A percentile compares a stretch with the other conserved stretches of the same genome.
Conservation (phyloP, 148 eudicot genomes). For the Simmondsia chinensis region DNA sequence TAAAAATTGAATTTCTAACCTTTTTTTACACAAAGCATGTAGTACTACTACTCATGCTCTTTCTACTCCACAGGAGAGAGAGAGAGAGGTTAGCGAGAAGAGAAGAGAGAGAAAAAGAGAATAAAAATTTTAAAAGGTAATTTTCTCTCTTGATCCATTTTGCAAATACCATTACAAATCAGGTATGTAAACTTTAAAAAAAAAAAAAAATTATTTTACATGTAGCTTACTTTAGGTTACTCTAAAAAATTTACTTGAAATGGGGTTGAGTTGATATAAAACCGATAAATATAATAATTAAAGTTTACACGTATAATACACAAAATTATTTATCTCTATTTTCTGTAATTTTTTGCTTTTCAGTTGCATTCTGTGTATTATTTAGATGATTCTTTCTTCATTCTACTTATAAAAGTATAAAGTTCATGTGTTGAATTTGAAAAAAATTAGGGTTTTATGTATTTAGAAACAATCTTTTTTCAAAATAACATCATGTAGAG, state of each 20-base stretch:
- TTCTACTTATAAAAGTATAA: too few relatives aligned
- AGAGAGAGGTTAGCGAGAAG: neutral
- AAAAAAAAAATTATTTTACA: slow-evolving; percentile 4
- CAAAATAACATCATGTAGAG: neutral
- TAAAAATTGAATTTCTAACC: too few relatives aligned
- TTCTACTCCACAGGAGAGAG: neutral
- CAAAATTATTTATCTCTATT: neutral
- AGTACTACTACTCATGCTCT: neutral
- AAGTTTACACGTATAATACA: slow-evolving; percentile 4
- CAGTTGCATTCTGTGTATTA: neutral
- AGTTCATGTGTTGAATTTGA: too few relatives aligned
- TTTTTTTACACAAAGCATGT: too few relatives aligned
- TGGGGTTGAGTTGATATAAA: neutral
- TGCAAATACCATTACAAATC: neutral
- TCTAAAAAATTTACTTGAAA: neutral
- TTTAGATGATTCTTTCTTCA: neutral
- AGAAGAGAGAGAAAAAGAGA: slow-evolving; percentile 3
- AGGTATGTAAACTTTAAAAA: slow-evolving; percentile 7
- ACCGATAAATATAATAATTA: slow-evolving; percentile 3
- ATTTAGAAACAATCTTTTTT: too few relatives aligned
- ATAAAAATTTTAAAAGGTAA: neutral
- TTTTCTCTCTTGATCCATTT: neutral
- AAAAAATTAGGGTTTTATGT: too few relatives aligned
- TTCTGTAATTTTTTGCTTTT: neutral
- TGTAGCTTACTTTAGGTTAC: neutral